These are phyloP conservation scores for Dissophora ornata DNA, from an alignment of 192 early-diverging fungal species.

Conservation along the genomic window DNA sequence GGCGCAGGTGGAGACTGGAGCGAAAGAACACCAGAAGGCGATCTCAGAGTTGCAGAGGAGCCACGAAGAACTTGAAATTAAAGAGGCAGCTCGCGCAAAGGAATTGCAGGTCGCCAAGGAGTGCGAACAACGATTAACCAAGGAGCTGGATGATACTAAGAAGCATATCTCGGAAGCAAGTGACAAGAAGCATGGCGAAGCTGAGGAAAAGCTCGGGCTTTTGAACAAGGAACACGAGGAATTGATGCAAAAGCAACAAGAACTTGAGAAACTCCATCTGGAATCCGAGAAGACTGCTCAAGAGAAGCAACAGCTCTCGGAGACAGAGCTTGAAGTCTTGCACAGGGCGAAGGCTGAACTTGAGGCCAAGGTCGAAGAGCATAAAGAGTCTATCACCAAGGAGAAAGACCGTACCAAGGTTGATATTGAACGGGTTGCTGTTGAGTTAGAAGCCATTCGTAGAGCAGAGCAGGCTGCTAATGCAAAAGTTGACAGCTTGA, in stretches of 20 bases:
- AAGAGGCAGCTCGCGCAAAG: constrained; percentile 12
- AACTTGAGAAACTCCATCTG: not conserved
- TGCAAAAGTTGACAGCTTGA: constrained; percentile 11
- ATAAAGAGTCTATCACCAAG: not conserved
- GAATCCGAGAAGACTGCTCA: not conserved
- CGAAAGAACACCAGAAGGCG: constrained; percentile 16
- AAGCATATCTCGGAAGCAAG: constrained; percentile 15
- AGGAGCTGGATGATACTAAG: constrained; percentile 51
- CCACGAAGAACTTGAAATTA: constrained; percentile 9
- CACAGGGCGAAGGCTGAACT: constrained; percentile 35
- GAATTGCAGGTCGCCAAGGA: constrained; percentile 10
- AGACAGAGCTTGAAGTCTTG: constrained; percentile 21
- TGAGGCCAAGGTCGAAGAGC: constrained; percentile 14
- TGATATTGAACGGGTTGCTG: constrained; percentile 3
- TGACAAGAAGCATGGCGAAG: constrained; percentile 44
- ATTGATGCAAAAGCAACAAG: constrained; percentile 5
- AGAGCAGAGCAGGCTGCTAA: constrained; percentile 6
- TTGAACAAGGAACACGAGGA: constrained; percentile 13
- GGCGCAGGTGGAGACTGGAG: constrained; percentile 6
- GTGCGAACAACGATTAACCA: constrained; percentile 19
- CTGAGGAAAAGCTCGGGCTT: constrained; percentile 3
- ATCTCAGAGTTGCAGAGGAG: no score
- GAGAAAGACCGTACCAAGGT: constrained; percentile 12
- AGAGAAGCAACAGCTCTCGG: constrained; percentile 4
- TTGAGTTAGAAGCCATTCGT: constrained; percentile 10